Evolutionary conservation across 1,284 basidiomycete species (phyloP), one percentile per base, ranked within the genome.

Genomic region (Sanghuangporus weigelae): DNA sequence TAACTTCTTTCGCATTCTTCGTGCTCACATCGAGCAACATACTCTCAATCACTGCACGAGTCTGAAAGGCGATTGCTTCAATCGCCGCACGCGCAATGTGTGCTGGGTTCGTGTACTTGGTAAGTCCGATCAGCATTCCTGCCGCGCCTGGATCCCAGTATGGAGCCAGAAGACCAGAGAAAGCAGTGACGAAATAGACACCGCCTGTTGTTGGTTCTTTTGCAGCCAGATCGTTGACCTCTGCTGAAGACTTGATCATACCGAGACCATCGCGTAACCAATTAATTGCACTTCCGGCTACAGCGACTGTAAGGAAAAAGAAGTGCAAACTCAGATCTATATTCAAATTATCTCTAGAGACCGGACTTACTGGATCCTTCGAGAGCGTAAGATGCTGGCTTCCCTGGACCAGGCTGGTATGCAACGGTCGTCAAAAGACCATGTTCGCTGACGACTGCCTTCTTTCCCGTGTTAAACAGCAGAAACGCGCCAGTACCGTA

Each of bases 181-280:
- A 97, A 8, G 93, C 96, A 0, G 96, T 96, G 46, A 99, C 96
- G 72, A 99, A 99, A 79, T 95, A 98, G 42, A 98, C 83, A n/a
- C 96, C 96, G 51, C 92, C 96, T 0, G 93, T 90, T 71, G 90
- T 86, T 16, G 86, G 77, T 50, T 91, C 94, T 51, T 87, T 82
- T 5, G 82, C 85, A 1, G 95, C 96, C 46, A 98, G 83, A 16
- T 81, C 81, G 71, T 98, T 97, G 71, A 98, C 91, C 65, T 98
- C 93, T 19, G 75, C 76, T 0, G 95, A 92, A 46, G 89, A 84
- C 50, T 86, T 76, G 71, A 99, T 96, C 68, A 99, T 76, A 26
- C 82, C 78, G 81, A 99, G 86, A 42, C 92, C 90, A 77, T 99
- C 97, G 35, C 96, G 89, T 10, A 99, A 80, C 94, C 96, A 99